Percentiles rank a stretch among this genome's conserved stretches.
Conservation (phyloP, 2,329 filamentous ascomycete genomes). For the Arachnopeziza araneosa region DNA sequence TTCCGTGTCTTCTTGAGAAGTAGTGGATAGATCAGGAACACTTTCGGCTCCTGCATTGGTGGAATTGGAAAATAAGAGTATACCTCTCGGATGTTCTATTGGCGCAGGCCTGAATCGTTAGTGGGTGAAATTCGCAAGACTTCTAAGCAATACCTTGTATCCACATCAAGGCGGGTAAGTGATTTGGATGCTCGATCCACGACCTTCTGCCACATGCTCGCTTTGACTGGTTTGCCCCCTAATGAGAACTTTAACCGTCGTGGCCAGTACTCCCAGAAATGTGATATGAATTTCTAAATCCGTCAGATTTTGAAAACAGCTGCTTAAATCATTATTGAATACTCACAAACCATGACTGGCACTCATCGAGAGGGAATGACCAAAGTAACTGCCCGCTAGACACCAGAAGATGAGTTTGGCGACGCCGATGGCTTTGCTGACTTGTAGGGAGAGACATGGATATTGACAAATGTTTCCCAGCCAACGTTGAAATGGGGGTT, state of each 20-base stretch:
- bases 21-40: background rate
- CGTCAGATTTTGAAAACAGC: background rate
- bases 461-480: constrained; percentile 24
- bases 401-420: constrained; percentile 3
- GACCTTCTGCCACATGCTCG: constrained; percentile 24
- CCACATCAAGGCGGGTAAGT: background rate
- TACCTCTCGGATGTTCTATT: constrained; percentile 2
- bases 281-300: constrained; percentile 34
- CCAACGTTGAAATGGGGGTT: constrained; percentile 32
- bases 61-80: background rate
- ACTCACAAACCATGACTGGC: constrained; percentile 42
- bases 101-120: background rate
- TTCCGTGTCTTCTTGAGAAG: background rate
- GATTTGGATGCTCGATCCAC: constrained; percentile 17
- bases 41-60: background rate
- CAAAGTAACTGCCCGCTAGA: constrained; percentile 29
- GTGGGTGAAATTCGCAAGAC: background rate
- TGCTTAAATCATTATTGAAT: background rate
- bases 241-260: constrained; percentile 34
- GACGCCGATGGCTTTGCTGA: background rate
- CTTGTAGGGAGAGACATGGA: background rate
- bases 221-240: constrained; percentile 26
- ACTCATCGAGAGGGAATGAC: constrained; percentile 36
- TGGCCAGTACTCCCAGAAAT: constrained; percentile 41
- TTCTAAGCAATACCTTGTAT: background rate